These are phyloP conservation scores for Flaveria sonorensis DNA, from an alignment of 129 eudicot genomes.

Conservation along the genomic window DNA sequence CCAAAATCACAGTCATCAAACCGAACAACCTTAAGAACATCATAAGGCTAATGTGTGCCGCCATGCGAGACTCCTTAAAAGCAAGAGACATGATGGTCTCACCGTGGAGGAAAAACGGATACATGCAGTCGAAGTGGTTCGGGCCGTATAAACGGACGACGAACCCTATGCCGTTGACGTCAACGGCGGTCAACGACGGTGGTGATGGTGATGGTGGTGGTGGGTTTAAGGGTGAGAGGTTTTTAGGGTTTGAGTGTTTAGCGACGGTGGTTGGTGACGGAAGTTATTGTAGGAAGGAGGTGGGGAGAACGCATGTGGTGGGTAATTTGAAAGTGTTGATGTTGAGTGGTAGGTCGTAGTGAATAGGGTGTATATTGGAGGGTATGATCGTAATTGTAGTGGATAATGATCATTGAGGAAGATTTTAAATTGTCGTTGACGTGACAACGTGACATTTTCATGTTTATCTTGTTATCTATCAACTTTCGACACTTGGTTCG, in stretches of 20 bases:
- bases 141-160: slow-evolving; percentile 43
- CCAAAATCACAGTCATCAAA: slow-evolving; percentile 34
- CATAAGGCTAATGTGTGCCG: slow-evolving; percentile 46
- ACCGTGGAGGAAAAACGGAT: slow-evolving; percentile 50
- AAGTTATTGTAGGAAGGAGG: slow-evolving; percentile 34
- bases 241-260: slow-evolving; percentile 40
- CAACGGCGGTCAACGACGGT: neutral
- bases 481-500: neutral
- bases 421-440: slow-evolving; percentile 31
- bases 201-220: neutral
- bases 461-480: slow-evolving; percentile 31
- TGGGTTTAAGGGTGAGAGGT: slow-evolving; percentile 28
- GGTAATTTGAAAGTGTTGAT: slow-evolving; percentile 40
- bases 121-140: slow-evolving; percentile 53
- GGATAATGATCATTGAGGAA: neutral
- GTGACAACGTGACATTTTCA: slow-evolving; percentile 29
- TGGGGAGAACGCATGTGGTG: slow-evolving; percentile 28
- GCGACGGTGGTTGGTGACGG: slow-evolving; percentile 26
- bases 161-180: slow-evolving; percentile 12
- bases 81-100: slow-evolving; percentile 35
- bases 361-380: slow-evolving; percentile 21
- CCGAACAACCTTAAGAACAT: slow-evolving; percentile 35
- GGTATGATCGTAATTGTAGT: slow-evolving; percentile 11
- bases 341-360: slow-evolving; percentile 37
- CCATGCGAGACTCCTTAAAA: slow-evolving; percentile 43